phyloP scores from a whole-genome alignment of 2,329 filamentous ascomycete genomes.

The Phaeophleospora eucalypticola region DNA sequence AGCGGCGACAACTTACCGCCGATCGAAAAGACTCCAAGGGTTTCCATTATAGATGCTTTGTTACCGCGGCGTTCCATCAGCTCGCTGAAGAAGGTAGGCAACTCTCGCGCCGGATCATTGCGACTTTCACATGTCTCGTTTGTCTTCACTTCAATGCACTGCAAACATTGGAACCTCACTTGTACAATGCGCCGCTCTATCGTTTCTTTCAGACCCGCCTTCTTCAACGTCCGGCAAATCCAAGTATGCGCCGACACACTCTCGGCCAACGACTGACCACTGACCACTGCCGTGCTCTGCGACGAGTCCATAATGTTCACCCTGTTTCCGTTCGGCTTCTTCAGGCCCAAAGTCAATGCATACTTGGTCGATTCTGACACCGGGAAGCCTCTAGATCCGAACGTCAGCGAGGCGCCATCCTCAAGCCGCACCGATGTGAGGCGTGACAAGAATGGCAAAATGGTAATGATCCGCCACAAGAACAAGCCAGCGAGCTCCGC shows the following conservation, averaged over 20 bases:
- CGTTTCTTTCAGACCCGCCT: neutral
- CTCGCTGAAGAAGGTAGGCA: conserved; percentile 17
- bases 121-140: neutral
- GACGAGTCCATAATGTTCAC: conserved; percentile 4
- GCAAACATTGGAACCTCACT: neutral
- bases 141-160: neutral
- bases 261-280: too few species aligned
- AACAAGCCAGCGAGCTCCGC: neutral
- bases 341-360: conserved; percentile 15
- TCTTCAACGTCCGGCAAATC: neutral
- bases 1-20: conserved; percentile 27
- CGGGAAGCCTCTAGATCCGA: conserved; percentile 22
- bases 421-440: conserved; percentile 25
- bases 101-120: conserved; percentile 3
- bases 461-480: conserved; percentile 26
- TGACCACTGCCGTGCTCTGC: too few species aligned
- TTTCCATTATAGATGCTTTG: conserved; percentile 32
- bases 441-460: conserved; percentile 23
- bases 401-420: conserved; percentile 1
- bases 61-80: conserved; percentile 18
- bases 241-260: neutral
- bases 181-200: neutral
- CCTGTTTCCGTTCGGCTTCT: conserved; percentile 9
- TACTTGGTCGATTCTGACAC: conserved; percentile 29
- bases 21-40: conserved; percentile 19